phyloP scores from a whole-genome alignment of 108 stramenopile species.

The Cyclotella choctawhatcheeana region DNA sequence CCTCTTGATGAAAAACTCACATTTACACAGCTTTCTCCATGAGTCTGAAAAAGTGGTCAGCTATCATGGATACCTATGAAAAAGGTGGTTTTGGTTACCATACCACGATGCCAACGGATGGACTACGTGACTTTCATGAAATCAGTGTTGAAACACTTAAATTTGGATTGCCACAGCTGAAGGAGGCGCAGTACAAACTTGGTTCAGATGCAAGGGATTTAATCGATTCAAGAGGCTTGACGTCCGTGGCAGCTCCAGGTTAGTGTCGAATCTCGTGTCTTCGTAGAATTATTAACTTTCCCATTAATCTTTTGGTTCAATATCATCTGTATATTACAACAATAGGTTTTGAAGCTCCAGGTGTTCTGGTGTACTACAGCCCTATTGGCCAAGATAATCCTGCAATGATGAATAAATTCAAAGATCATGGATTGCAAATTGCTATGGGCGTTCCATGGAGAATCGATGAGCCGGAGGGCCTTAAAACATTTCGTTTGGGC shows the following conservation, averaged over 20 bases:
- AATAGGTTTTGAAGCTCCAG: conserved; percentile 84
- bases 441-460: conserved; percentile 96
- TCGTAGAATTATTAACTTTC: too few species aligned
- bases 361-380: conserved; percentile 89
- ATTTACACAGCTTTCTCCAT: conserved; percentile 70
- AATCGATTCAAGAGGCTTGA: conserved; percentile 73
- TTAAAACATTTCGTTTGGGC: conserved; percentile 92
- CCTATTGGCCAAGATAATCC: conserved; percentile 82
- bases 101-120: conserved; percentile 95
- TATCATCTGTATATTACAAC: not conserved
- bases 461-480: conserved; percentile 88
- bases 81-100: conserved; percentile 93
- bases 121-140: conserved; percentile 87
- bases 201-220: conserved; percentile 71
- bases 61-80: conserved; percentile 88
- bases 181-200: conserved; percentile 74
- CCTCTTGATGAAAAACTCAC: not conserved
- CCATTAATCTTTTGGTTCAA: too few species aligned
- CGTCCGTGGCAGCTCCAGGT: conserved; percentile 80
- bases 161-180: conserved; percentile 84
- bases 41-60: conserved; percentile 85
- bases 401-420: conserved; percentile 89
- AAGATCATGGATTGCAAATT: conserved; percentile 87
- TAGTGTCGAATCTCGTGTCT: not conserved
- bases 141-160: conserved; percentile 85